These are phyloP conservation scores for Thalassiosira hispida DNA, from an alignment of 352 stramenopile species.

Conservation along the genomic window DNA sequence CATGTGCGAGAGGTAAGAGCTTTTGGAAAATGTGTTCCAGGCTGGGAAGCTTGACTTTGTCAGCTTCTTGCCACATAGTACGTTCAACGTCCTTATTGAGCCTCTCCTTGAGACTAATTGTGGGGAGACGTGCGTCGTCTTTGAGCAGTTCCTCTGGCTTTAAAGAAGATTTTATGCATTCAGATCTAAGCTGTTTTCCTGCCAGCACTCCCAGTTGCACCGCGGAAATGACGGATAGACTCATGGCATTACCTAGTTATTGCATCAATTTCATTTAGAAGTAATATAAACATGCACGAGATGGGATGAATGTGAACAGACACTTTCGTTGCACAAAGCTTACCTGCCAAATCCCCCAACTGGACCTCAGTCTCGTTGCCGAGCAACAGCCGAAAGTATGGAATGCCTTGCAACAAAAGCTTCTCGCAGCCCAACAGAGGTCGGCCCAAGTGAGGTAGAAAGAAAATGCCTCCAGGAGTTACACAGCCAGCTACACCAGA, in stretches of 20 bases:
- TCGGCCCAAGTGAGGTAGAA: conserved; percentile 72
- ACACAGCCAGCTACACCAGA: conserved; percentile 70
- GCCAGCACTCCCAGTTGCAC: conserved; percentile 66
- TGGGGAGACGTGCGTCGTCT: conserved; percentile 14
- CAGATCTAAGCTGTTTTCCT: conserved; percentile 30
- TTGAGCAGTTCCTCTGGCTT: neutral
- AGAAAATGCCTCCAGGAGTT: conserved; percentile 75
- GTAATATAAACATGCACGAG: no score
- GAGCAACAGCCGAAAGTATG: conserved; percentile 72
- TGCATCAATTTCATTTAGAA: no score
- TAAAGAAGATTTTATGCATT: no score
- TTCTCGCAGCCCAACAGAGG: conserved; percentile 69
- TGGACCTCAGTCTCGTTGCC: conserved; percentile 81
- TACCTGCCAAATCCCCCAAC: conserved; percentile 78
- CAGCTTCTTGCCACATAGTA: neutral
- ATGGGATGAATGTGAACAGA: neutral
- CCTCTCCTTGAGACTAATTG: neutral
- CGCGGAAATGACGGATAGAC: conserved; percentile 71
- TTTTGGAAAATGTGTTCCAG: conserved; percentile 16
- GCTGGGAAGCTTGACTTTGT: conserved; percentile 1
- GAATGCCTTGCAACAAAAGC: conserved; percentile 77
- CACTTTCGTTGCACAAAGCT: conserved; percentile 38
- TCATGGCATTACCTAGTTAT: conserved; percentile 68
- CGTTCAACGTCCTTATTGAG: neutral
- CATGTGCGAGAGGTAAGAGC: conserved; percentile 23